A percentile compares a stretch with the other conserved stretches of the same genome.
Conservation (phyloP, 345 rosid species). For the Brassica carinata region DNA sequence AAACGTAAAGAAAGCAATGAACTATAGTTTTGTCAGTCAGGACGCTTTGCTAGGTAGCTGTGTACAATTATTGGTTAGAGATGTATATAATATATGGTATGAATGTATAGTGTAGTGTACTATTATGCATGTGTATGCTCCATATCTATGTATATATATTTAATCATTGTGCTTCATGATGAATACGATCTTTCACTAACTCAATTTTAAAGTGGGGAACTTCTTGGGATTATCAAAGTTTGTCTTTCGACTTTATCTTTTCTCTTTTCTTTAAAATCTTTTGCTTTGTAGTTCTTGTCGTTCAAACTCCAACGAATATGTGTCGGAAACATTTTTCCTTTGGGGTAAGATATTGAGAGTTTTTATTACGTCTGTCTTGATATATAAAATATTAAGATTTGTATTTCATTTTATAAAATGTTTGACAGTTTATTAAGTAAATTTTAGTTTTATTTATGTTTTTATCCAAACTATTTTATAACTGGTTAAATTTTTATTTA, state of each 20-base stretch:
- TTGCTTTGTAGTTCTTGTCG: conserved; percentile 41
- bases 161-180: conserved; percentile 4
- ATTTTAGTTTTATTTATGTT: neutral
- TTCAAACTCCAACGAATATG: conserved; percentile 41
- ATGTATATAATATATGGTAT: neutral
- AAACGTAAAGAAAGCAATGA: neutral
- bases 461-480: neutral
- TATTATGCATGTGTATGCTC: neutral
- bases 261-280: conserved; percentile 23
- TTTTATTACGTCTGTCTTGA: neutral
- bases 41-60: conserved; percentile 2
- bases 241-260: conserved; percentile 30
- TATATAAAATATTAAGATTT: neutral
- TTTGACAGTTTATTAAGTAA: neutral
- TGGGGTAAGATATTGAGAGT: neutral
- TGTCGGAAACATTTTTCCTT: conserved; percentile 22
- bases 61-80: conserved; percentile 20
- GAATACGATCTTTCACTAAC: conserved; percentile 31
- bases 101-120: neutral
- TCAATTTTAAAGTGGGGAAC: conserved; percentile 27
- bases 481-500: neutral
- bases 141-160: neutral
- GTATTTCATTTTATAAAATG: neutral
- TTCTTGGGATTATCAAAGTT: conserved; percentile 58
- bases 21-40: neutral